Base-by-base conservation (phyloP, 1,284 basidiomycete species). In the Heterobasidion irregulare region DNA sequence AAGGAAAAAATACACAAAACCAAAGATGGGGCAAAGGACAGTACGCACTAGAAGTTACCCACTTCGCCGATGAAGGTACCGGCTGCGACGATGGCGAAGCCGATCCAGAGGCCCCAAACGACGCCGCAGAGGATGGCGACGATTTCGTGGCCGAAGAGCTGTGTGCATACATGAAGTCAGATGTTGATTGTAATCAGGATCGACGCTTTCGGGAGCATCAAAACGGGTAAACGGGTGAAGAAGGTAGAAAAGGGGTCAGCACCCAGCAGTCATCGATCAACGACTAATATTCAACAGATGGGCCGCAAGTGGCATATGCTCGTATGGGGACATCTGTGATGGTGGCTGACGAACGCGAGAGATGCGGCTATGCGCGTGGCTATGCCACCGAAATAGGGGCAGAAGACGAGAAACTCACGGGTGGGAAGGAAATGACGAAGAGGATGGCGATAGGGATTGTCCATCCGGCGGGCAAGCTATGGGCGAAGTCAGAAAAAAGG, bases 371-470 rank as follows among this genome's bases (percentile, higher is more conserved):
- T 26, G 26, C 26, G 26, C 26, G 4, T 26, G 26, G 26, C 26
- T 26, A 5, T 26, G 26, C 26, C 26, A 26, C 26, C 6, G 26
- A 6, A 26, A 26, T 26, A 26, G 5, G 26, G 26, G 26, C 26
- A 26, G 64, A 45, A 53, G 65, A 60, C 8, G 65, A 64, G 41
- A 47, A 19, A 59, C 78, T 59, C 62, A 86, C 85, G 1, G 85
- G 87, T 58, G 86, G 86, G 67, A 89, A 87, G 0, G 86, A 89
- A 43, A 92, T 82, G 60, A 92, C 73, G 64, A 92, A 87, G 32
- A 91, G 73, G 52, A 92, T 75, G 47, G 71, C 89, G 50, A 94
- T 91, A 1, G 93, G 92, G 47, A 96, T 91, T 15, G 87, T 68
- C 85, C 85, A 95, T 16, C 93, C 92, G 45, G 59, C 68, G 1